Conservation (phyloP, 2,329 filamentous ascomycete genomes). For the Aspergillus aculeatinus region DNA sequence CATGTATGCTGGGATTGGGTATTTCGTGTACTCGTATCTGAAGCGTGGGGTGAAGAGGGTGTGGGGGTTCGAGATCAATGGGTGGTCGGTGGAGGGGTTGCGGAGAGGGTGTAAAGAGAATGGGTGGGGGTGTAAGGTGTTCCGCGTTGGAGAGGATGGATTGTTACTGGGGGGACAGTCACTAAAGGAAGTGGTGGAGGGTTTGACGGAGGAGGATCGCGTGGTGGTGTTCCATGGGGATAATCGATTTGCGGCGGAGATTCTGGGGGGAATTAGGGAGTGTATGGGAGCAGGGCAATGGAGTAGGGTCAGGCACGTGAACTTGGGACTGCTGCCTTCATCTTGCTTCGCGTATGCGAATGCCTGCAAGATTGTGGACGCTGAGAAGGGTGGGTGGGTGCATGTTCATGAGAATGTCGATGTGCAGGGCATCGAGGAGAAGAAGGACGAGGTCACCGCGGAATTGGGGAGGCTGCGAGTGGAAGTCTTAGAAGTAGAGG, state of each 20-base stretch:
- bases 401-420: slow-evolving; percentile 63
- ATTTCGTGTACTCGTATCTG: slow-evolving; percentile 85
- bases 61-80: slow-evolving; percentile 87
- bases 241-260: slow-evolving; percentile 56
- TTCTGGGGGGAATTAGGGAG: slow-evolving; percentile 35
- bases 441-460: slow-evolving; percentile 38
- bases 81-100: slow-evolving; percentile 81
- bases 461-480: slow-evolving; percentile 38
- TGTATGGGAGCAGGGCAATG: slow-evolving; percentile 32
- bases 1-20: slow-evolving; percentile 89
- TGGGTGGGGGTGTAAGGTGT: slow-evolving; percentile 61
- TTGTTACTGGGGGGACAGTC: slow-evolving; percentile 12
- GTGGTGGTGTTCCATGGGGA: slow-evolving; percentile 70
- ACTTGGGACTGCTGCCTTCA: slow-evolving; percentile 57
- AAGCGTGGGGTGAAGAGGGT: slow-evolving; percentile 66
- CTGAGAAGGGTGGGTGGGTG: slow-evolving; percentile 52
- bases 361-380: slow-evolving; percentile 51
- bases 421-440: slow-evolving; percentile 43
- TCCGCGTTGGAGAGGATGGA: slow-evolving; percentile 45
- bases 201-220: slow-evolving; percentile 46
- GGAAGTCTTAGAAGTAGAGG: slow-evolving; percentile 2
- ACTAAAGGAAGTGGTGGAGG: slow-evolving; percentile 33
- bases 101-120: slow-evolving; percentile 71
- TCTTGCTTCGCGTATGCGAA: slow-evolving; percentile 51
- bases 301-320: slow-evolving; percentile 55